Percentiles rank a stretch among this genome's conserved stretches.
Evolutionary conservation across 2,329 filamentous ascomycete genomes (phyloP).

Genomic region (Neonectria neomacrospora): DNA sequence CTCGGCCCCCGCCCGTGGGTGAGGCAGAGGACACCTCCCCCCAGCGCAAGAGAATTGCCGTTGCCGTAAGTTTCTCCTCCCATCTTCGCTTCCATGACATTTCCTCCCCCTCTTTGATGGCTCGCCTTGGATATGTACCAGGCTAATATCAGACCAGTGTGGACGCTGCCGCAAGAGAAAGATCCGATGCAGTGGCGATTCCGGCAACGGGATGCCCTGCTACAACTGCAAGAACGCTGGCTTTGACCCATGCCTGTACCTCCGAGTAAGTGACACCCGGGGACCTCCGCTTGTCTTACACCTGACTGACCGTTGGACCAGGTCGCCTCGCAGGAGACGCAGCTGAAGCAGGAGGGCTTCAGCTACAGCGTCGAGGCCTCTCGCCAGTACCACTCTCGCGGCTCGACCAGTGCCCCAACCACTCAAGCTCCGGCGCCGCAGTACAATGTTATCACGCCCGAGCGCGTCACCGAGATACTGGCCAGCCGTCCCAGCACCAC

Average conservation of each 20-base stretch:
- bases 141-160: slow-evolving; percentile 68
- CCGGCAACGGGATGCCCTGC: slow-evolving; percentile 80
- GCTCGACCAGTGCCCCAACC: slow-evolving; percentile 30
- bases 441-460: slow-evolving; percentile 35
- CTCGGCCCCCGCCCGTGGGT: slow-evolving; percentile 45
- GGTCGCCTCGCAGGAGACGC: slow-evolving; percentile 49
- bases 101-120: background rate
- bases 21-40: slow-evolving; percentile 53
- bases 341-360: slow-evolving; percentile 42
- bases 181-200: slow-evolving; percentile 92
- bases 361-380: slow-evolving; percentile 47
- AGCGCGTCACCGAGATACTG: slow-evolving; percentile 23
- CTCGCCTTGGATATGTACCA: background rate
- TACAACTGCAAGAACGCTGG: slow-evolving; percentile 83
- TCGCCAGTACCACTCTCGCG: slow-evolving; percentile 46
- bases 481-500: slow-evolving; percentile 36
- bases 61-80: slow-evolving; percentile 60
- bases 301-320: slow-evolving; percentile 22
- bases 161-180: slow-evolving; percentile 90
- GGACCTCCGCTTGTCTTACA: background rate
- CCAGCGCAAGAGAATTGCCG: slow-evolving; percentile 67
- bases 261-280: slow-evolving; percentile 69
- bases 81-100: slow-evolving; percentile 7
- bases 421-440: slow-evolving; percentile 25
- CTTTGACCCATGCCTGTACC: slow-evolving; percentile 77